phyloP scores from a whole-genome alignment of 225 moss, liverwort and hornwort species.

The Sphagnum contortum region DNA sequence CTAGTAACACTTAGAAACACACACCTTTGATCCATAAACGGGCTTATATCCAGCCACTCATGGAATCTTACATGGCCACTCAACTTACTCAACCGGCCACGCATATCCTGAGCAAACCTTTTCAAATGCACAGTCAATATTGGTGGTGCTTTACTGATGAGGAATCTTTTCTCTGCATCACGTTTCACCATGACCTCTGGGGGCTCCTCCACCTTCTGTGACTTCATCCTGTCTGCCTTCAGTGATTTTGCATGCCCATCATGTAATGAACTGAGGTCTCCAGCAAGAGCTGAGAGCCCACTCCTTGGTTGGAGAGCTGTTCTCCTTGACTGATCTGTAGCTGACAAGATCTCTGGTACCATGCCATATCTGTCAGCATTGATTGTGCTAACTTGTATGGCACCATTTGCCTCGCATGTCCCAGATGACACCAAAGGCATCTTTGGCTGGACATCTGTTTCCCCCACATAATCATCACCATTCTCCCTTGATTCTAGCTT shows the following conservation, averaged over 20 bases:
- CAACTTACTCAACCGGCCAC: slow-evolving; percentile 77
- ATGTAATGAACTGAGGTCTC: not conserved
- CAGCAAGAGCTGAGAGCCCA: not conserved
- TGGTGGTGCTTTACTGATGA: slow-evolving; percentile 70
- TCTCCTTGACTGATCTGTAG: slow-evolving; percentile 2
- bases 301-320: not conserved
- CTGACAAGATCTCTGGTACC: too few species aligned
- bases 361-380: not conserved
- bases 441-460: too few species aligned
- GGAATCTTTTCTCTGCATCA: slow-evolving; percentile 60
- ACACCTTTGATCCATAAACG: slow-evolving; percentile 70
- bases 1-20: not conserved
- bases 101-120: slow-evolving; percentile 84
- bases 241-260: slow-evolving; percentile 9
- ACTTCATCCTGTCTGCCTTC: slow-evolving; percentile 6
- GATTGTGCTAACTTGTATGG: not conserved
- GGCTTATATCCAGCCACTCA: slow-evolving; percentile 72
- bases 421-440: too few species aligned
- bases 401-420: not conserved
- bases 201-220: slow-evolving; percentile 16
- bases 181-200: slow-evolving; percentile 48
- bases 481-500: not conserved
- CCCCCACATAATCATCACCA: too few species aligned
- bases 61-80: slow-evolving; percentile 68
- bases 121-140: slow-evolving; percentile 82